These are phyloP conservation scores for Selaginella tamariscina DNA, from an alignment of 75 land plant genomes.

Conservation along the genomic window DNA sequence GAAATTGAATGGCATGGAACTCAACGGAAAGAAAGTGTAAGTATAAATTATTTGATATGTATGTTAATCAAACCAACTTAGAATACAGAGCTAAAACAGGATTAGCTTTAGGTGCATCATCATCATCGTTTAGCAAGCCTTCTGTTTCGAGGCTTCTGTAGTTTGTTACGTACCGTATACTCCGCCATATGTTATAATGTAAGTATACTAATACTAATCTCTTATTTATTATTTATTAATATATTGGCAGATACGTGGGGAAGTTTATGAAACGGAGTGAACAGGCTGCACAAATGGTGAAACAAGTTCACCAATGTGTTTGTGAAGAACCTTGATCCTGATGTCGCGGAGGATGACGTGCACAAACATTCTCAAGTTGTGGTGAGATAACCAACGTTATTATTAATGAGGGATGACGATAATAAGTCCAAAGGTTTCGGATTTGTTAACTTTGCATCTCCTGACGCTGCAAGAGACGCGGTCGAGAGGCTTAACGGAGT, in stretches of 20 bases:
- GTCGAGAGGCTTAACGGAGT: constrained; percentile 42
- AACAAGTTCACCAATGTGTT: constrained; percentile 48
- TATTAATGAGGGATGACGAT: constrained; percentile 41
- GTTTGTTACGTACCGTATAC: no score
- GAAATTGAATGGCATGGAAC: constrained; percentile 26
- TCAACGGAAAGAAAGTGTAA: constrained; percentile 46
- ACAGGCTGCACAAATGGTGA: constrained; percentile 28
- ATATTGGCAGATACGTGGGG: constrained; percentile 53
- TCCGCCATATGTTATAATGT: no score
- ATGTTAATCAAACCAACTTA: no score
- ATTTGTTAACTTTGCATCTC: constrained; percentile 51
- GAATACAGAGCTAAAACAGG: no score
- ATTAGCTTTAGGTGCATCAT: no score
- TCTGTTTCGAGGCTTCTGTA: no score
- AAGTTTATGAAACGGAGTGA: constrained; percentile 42
- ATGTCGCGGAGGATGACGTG: constrained; percentile 42
- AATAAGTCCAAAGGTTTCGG: constrained; percentile 56
- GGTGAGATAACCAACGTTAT: constrained; percentile 38
- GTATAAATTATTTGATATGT: constrained; percentile 12
- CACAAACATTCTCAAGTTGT: constrained; percentile 36
- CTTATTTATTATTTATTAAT: no score
- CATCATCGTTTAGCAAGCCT: no score
- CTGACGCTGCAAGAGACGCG: constrained; percentile 48
- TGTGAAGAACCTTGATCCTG: constrained; percentile 48
- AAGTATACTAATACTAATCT: no score